Conservation (phyloP, 2,329 filamentous ascomycete species). For the Beauveria medogensis region DNA sequence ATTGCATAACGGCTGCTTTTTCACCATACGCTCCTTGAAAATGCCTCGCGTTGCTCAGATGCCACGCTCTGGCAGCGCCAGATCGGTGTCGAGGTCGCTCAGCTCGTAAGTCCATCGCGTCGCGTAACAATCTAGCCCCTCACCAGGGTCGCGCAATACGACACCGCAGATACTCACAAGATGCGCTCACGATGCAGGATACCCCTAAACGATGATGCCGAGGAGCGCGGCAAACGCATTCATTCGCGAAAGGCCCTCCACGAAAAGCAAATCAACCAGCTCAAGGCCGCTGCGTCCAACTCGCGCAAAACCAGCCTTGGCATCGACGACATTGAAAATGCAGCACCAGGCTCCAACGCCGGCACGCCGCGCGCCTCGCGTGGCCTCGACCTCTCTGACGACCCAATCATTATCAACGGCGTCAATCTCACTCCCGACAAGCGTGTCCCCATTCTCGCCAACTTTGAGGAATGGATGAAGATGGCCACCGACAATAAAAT, state of each 20-base stretch:
- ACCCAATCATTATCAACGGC: constrained; percentile 59
- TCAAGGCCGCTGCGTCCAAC: constrained; percentile 62
- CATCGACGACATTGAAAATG: constrained; percentile 50
- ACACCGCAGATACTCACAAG: not conserved
- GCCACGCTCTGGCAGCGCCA: constrained; percentile 38
- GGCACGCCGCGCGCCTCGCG: constrained; percentile 37
- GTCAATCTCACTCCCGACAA: constrained; percentile 89
- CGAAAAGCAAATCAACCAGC: constrained; percentile 85
- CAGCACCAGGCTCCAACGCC: constrained; percentile 46
- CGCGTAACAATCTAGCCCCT: constrained; percentile 14
- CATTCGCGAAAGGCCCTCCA: constrained; percentile 83
- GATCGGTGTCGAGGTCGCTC: constrained; percentile 37
- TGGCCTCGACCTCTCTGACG: constrained; percentile 40
- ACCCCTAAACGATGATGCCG: constrained; percentile 89
- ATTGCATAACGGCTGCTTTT: not conserved
- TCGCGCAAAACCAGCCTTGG: constrained; percentile 55
- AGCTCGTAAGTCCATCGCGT: constrained; percentile 8
- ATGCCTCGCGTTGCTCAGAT: constrained; percentile 54
- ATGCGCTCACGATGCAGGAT: constrained; percentile 50
- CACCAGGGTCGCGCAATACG: constrained; percentile 11
- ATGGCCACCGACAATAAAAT: constrained; percentile 99
- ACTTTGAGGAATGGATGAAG: constrained; percentile 99
- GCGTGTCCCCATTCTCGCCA: constrained; percentile 87
- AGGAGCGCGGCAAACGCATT: constrained; percentile 81
- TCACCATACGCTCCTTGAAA: constrained; percentile 15